A percentile compares a stretch with the other conserved stretches of the same genome.
Evolutionary conservation across 345 rosid species (phyloP).

Genomic region (Populus alba): DNA sequence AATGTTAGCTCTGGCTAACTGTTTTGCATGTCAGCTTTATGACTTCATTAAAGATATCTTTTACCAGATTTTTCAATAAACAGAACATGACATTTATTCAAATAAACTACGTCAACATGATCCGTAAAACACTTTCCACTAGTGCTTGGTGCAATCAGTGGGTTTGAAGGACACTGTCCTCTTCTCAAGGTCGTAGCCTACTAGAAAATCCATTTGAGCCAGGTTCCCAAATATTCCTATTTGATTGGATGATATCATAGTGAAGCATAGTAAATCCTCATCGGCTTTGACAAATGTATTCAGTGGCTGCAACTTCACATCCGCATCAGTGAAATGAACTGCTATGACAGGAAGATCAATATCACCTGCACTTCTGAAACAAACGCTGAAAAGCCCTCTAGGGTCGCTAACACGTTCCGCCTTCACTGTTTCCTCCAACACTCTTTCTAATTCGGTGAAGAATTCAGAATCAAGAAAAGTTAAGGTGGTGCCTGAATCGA

Average conservation of each 20-base stretch:
- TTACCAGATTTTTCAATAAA: no score
- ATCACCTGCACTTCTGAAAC: conserved; percentile 18
- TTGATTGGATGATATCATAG: conserved; percentile 26
- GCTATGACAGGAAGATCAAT: conserved; percentile 43
- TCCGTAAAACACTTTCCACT: not conserved
- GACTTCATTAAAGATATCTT: no score
- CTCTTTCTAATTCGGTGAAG: conserved; percentile 29
- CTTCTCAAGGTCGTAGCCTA: conserved; percentile 43
- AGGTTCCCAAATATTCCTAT: conserved; percentile 40
- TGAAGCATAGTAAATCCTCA: conserved; percentile 34
- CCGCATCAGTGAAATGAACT: conserved; percentile 46
- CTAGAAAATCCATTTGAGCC: conserved; percentile 38
- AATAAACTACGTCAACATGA: no score
- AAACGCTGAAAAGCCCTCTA: conserved; percentile 26
- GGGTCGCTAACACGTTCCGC: conserved; percentile 39
- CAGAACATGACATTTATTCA: no score
- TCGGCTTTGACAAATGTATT: conserved; percentile 34
- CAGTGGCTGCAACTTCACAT: conserved; percentile 40
- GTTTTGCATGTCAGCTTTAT: no score
- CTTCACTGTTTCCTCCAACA: conserved; percentile 22
- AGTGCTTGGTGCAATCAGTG: conserved; percentile 34
- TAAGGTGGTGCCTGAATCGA: conserved; percentile 59
- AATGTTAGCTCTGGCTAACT: not conserved
- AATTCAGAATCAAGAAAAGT: conserved; percentile 44
- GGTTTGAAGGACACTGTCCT: conserved; percentile 42